Conservation (phyloP, 176 grass and related monocot genomes). For the Melocanna baccifera region DNA sequence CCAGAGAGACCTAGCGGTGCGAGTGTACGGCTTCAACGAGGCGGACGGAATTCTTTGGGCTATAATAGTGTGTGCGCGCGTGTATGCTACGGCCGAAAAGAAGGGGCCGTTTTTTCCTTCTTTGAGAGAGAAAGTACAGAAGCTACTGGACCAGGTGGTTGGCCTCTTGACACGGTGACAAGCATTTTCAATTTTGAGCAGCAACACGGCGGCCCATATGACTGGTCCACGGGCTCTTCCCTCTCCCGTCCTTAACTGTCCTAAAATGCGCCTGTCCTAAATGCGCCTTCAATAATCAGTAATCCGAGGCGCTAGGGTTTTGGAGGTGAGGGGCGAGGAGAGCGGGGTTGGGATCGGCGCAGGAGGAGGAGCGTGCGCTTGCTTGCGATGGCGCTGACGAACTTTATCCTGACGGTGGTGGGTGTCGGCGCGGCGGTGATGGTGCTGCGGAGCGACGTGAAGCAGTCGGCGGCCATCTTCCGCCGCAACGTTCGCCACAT, state of each 20-base stretch:
- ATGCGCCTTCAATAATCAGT: background rate
- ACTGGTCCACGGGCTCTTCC: background rate
- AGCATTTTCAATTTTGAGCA: background rate
- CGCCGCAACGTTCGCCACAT: constrained; percentile 88
- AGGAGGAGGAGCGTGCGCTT: background rate
- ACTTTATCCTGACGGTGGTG: constrained; percentile 89
- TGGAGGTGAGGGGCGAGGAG: background rate
- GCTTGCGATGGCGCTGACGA: constrained; percentile 68
- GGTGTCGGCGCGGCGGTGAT: constrained; percentile 79
- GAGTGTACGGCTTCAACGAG: too few relatives aligned
- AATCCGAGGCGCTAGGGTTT: constrained; percentile 3
- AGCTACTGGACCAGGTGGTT: too few relatives aligned
- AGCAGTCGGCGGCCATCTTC: constrained; percentile 73
- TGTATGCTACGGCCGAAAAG: too few relatives aligned
- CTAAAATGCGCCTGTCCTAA: background rate
- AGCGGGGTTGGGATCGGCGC: background rate
- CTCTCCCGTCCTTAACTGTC: background rate
- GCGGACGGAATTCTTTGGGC: too few relatives aligned
- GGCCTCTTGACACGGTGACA: too few relatives aligned
- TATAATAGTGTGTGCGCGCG: too few relatives aligned
- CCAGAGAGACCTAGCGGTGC: too few relatives aligned
- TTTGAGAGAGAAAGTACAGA: too few relatives aligned
- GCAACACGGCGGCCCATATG: background rate
- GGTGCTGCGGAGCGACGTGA: constrained; percentile 81
- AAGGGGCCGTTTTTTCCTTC: too few relatives aligned